Conservation (phyloP, 2,329 filamentous ascomycete species). For the Aspergillus sp. region DNA sequence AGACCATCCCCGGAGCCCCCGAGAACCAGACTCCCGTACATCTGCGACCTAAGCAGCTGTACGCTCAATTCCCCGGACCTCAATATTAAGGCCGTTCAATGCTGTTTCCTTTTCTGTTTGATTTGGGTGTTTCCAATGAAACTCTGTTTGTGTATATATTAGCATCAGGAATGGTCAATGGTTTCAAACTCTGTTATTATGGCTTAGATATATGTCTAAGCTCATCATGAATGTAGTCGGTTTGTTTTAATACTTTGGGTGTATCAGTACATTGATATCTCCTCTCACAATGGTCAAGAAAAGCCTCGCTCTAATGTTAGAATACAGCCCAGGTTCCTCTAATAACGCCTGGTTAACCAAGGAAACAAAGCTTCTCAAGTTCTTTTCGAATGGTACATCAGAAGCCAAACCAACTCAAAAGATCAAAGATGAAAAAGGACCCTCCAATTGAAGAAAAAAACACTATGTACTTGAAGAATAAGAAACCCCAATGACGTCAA, state of each 20-base stretch:
- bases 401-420: neutral
- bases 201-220: neutral
- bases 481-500: slow-evolving; percentile 7
- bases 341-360: too few species aligned
- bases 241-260: neutral
- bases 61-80: slow-evolving; percentile 34
- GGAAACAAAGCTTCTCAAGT: neutral
- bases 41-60: slow-evolving; percentile 54
- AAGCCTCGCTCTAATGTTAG: too few species aligned
- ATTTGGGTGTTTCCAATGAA: slow-evolving; percentile 15
- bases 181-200: slow-evolving; percentile 12
- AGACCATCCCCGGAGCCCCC: slow-evolving; percentile 71
- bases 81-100: slow-evolving; percentile 27
- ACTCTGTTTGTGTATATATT: slow-evolving; percentile 35
- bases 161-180: slow-evolving; percentile 34
- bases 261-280: neutral
- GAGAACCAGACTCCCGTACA: slow-evolving; percentile 68
- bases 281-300: neutral
- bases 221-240: too few species aligned
- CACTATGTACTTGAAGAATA: slow-evolving; percentile 19
- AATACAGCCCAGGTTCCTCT: too few species aligned
- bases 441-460: slow-evolving; percentile 14
- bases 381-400: too few species aligned
- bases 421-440: slow-evolving; percentile 4
- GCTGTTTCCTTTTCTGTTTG: slow-evolving; percentile 17